phyloP scores from a whole-genome alignment of 2,329 filamentous ascomycete genomes.

The Ceratocystis lukuohia region DNA sequence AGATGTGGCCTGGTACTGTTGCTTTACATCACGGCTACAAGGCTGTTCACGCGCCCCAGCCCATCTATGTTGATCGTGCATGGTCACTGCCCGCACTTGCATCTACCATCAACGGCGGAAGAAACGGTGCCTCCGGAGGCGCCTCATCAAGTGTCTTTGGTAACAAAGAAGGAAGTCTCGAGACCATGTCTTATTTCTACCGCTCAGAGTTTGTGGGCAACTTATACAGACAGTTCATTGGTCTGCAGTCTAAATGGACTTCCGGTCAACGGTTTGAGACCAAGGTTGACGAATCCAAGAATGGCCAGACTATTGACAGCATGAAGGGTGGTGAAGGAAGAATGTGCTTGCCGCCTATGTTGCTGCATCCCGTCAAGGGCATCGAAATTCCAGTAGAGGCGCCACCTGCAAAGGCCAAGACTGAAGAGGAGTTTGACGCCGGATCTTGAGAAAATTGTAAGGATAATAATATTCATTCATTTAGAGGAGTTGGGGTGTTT shows the following conservation, averaged over 20 bases:
- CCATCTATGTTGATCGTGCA: constrained; percentile 70
- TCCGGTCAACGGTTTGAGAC: constrained; percentile 65
- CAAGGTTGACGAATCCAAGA: constrained; percentile 38
- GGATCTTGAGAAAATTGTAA: constrained; percentile 25
- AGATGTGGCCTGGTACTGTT: constrained; percentile 88
- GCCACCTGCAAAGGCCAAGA: constrained; percentile 31
- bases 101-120: constrained; percentile 64
- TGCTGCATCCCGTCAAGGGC: constrained; percentile 78
- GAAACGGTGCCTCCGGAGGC: constrained; percentile 62
- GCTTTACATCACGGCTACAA: constrained; percentile 88
- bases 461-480: neutral
- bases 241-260: constrained; percentile 64
- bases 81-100: constrained; percentile 75
- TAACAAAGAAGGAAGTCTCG: constrained; percentile 78
- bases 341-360: constrained; percentile 83
- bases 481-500: constrained; percentile 8
- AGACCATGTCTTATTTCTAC: constrained; percentile 84
- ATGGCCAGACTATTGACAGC: constrained; percentile 34
- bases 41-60: constrained; percentile 80
- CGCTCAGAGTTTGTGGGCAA: constrained; percentile 69
- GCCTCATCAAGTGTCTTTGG: constrained; percentile 61
- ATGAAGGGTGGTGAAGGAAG: constrained; percentile 62
- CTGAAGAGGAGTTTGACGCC: constrained; percentile 34
- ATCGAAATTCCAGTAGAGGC: constrained; percentile 53
- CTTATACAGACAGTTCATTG: constrained; percentile 75